phyloP scores from a whole-genome alignment of 2,329 filamentous ascomycete genomes.

The Trichoderma koningiopsis region DNA sequence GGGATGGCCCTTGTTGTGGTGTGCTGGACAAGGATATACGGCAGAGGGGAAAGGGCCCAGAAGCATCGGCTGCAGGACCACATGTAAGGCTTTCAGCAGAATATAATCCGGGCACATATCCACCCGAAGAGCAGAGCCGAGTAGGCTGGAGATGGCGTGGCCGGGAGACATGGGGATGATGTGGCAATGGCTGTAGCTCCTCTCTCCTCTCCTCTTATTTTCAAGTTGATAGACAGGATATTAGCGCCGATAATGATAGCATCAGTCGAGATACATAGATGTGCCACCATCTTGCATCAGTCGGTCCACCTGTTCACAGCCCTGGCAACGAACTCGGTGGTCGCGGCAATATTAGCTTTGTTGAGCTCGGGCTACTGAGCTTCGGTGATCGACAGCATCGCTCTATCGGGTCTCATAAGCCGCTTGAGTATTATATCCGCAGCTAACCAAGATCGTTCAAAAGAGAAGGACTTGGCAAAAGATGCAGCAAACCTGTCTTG shows the following conservation, averaged over 20 bases:
- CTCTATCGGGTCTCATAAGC: not conserved
- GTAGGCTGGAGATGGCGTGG: not conserved
- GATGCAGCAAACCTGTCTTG: not conserved
- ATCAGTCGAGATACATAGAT: not conserved
- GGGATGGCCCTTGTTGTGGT: conserved; percentile 5
- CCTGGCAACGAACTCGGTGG: not conserved
- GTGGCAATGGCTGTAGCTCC: not conserved
- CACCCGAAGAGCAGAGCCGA: not conserved
- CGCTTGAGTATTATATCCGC: not conserved
- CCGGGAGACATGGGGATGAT: not conserved
- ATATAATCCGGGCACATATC: not conserved
- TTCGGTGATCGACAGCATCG: not conserved
- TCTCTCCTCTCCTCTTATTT: no score
- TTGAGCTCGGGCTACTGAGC: not conserved
- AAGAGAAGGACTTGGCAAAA: not conserved
- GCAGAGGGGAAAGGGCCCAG: not conserved
- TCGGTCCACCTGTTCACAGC: not conserved
- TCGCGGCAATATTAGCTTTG: not conserved
- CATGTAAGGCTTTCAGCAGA: not conserved
- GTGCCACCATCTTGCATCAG: not conserved
- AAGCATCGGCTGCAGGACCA: not conserved
- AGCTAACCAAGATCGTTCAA: not conserved
- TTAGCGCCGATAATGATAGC: no score
- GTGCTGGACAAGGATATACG: not conserved
- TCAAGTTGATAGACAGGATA: no score